These are phyloP conservation scores for Polytolypa hystricis DNA, from an alignment of 2,329 filamentous ascomycete species.

Conservation along the genomic window DNA sequence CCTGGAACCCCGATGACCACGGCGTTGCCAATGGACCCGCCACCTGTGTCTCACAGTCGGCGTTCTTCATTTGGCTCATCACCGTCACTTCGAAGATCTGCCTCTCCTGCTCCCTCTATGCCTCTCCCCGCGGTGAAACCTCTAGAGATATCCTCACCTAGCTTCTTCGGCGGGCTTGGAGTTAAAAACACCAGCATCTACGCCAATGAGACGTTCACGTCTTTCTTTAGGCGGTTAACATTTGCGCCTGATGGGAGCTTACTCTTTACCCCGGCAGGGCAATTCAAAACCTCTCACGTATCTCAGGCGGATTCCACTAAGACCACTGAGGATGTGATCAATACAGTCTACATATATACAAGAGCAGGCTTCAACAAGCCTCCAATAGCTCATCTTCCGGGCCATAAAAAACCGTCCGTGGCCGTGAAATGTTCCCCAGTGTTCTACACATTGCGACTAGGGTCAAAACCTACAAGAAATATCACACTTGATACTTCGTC, in stretches of 20 bases:
- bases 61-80: constrained; percentile 80
- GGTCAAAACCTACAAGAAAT: constrained; percentile 60
- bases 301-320: constrained; percentile 58
- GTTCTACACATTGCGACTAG: constrained; percentile 68
- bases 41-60: constrained; percentile 79
- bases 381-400: constrained; percentile 85
- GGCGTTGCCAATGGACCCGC: constrained; percentile 90
- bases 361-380: constrained; percentile 93
- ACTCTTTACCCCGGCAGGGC: constrained; percentile 85
- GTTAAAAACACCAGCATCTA: constrained; percentile 84
- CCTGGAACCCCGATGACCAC: constrained; percentile 88
- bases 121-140: constrained; percentile 93
- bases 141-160: constrained; percentile 74
- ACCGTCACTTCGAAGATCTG: constrained; percentile 69
- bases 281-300: constrained; percentile 72
- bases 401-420: constrained; percentile 96
- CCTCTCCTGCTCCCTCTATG: constrained; percentile 85
- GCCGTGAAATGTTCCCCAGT: constrained; percentile 89
- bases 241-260: constrained; percentile 94
- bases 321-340: constrained; percentile 73
- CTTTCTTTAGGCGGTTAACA: constrained; percentile 86
- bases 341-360: constrained; percentile 97
- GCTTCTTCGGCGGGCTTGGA: constrained; percentile 49
- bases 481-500: constrained; percentile 94
- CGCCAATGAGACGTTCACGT: constrained; percentile 91